Base-by-base conservation (phyloP, 2,329 filamentous ascomycete genomes). In the Clarireedia paspali region DNA sequence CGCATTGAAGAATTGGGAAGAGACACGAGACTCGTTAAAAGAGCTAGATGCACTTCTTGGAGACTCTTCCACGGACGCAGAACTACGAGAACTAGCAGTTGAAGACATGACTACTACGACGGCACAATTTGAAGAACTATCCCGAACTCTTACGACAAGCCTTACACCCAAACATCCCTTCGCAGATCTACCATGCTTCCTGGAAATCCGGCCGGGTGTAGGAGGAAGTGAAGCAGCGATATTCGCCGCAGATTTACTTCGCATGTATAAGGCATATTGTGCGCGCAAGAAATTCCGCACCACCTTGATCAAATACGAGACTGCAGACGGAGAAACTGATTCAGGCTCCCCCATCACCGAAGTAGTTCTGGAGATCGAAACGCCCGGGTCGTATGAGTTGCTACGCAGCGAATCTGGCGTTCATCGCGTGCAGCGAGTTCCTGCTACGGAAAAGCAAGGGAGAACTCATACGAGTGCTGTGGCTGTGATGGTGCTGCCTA, bases 401-500 rank as follows among this genome's bases (percentile, higher is more conserved):
- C 82, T 99, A 65, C 82, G 92, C 59, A 86, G 86, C 64, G 94
- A 99, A 72, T 89, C 92, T 3, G 94, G 94, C 34, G 94, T 99
- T 62, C 94, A 99, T 70, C 83, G 94, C 27, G 94, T 99, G 0
- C 94, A 99, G 75, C 84, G 94, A 26, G 86, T 99, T 3, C 94
- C 94, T 1, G 85, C 85, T 10, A 99, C 94, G 0, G 94, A 99
- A 70, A 88, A 79, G 62, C 92, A 90, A 68, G 94, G 94, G 2
- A 84, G 94, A 27, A 94, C 90, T 15, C 94, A 99, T 71, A 99
- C 94, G 10, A 94, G 88, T 67, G 91, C 91, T 12, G 92, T 91
- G 3, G 90, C 88, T 5, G 89, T 99, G 0, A 88, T 96, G 79
- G 91, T 99, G 2, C 77, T 99, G 30, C 94, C 94, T 0, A 90